Percentiles rank a stretch among this genome's conserved stretches.
Conservation (phyloP, 306 rosid genomes). For the Acacia acuminata region DNA sequence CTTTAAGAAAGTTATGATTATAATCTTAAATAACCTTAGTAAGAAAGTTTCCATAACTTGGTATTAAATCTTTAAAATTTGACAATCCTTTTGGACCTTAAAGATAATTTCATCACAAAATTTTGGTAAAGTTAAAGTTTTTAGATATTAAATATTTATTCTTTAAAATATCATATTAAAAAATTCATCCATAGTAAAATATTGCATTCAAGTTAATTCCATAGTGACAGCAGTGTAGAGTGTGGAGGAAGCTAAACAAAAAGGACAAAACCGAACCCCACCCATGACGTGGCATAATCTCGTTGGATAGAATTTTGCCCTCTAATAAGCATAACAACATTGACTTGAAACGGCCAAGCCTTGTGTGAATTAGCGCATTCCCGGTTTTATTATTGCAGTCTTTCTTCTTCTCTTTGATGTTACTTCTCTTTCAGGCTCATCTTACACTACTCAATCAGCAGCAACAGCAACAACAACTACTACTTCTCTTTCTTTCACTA, state of each 20-base stretch:
- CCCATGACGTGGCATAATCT: slow-evolving; percentile 18
- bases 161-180: not conserved
- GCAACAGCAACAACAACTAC: too few species aligned
- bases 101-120: not conserved
- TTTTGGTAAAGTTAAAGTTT: not conserved
- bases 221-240: not conserved
- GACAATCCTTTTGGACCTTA: not conserved
- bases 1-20: not conserved
- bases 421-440: not conserved
- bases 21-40: not conserved
- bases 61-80: not conserved
- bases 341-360: slow-evolving; percentile 40
- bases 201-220: not conserved
- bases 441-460: not conserved
- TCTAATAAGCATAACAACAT: slow-evolving; percentile 25
- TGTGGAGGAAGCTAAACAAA: not conserved
- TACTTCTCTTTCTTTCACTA: not conserved
- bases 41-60: not conserved
- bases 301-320: slow-evolving; percentile 16
- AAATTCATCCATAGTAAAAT: not conserved
- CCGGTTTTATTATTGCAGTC: not conserved
- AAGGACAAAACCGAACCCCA: not conserved
- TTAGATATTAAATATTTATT: not conserved
- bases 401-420: not conserved
- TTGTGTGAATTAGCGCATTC: not conserved